A percentile compares a stretch with the other conserved stretches of the same genome.
Conservation (phyloP, 2,329 filamentous ascomycete species). For the Bipolaris cookei region DNA sequence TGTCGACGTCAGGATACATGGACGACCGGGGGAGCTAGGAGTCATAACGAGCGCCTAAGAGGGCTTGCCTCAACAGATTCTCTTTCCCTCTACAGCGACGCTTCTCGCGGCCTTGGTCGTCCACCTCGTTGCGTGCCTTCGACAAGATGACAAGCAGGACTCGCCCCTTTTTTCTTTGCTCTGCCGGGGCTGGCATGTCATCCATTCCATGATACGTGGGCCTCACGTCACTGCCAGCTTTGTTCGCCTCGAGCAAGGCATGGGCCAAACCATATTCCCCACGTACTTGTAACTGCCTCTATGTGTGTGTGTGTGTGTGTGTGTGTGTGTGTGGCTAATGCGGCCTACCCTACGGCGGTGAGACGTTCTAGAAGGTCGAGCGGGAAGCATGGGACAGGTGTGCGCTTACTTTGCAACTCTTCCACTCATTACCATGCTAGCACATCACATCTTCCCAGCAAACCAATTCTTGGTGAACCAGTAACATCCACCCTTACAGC, state of each 20-base stretch:
- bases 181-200: background rate
- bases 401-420: constrained; percentile 8
- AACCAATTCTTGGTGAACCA: background rate
- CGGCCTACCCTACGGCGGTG: constrained; percentile 13
- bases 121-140: background rate
- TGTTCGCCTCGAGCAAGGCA: background rate
- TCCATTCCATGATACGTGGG: constrained; percentile 16
- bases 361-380: constrained; percentile 18
- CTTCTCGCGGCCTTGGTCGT: background rate
- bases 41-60: constrained; percentile 9
- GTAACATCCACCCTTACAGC: background rate
- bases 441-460: background rate
- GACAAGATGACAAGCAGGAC: too few relatives aligned
- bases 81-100: background rate
- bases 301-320: too few relatives aligned
- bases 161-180: background rate
- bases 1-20: constrained; percentile 11
- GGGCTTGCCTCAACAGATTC: constrained; percentile 11
- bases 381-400: constrained; percentile 7
- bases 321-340: constrained; percentile 6
- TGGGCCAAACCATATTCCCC: background rate
- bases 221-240: constrained; percentile 2
- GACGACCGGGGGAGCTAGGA: constrained; percentile 4
- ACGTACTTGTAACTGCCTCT: constrained; percentile 6
- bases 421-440: background rate